Evolutionary conservation across 225 moss, liverwort and hornwort genomes (phyloP), one percentile per base, ranked within the genome.

Genomic region (Polytrichum commune): DNA sequence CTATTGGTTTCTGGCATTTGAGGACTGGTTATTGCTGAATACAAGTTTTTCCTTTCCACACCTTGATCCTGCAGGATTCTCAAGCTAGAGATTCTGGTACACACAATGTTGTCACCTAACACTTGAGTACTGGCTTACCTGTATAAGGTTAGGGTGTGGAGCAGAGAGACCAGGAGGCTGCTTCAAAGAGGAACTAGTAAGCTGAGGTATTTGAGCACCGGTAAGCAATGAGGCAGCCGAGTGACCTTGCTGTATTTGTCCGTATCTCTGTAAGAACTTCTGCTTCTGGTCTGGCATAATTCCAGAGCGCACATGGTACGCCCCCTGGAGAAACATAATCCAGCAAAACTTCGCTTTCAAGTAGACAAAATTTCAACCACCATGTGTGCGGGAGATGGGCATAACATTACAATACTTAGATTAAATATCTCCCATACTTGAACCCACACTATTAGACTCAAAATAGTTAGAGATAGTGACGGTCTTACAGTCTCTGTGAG

Each of bases 241-340:
- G 63, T 84, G 88, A 53, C 93, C 91, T 85, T 97, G 96, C 71
- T 93, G 90, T 29, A 89, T 84, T 81, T 93, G 92, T 63, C 90
- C 92, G 69, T 94, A 85, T 53, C 92, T 90, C 78, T 97, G 92
- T 74, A 97, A 80, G 27, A 92, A 97, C 77, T 93, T 93, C 76
- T 97, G 93, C 72, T 93, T 97, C 76, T 92, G 80, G 60, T 97
- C 96, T 55, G 96, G 96, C 74, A 86, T 86, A 27, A 97, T 93
- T 86, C 89, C 92, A 24, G 96, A 90, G 63, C 92, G 88, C 69
- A 86, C 86, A 80, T 76, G 82, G 67, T 81, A 92, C 56, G 84
- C 84, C 74, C 93, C 96, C 93, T 92, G 75, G 28, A 81, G n/a
- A 73, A 58, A 62, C 60, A 23, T 20, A 20, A 35, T 35, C 9